Base-by-base conservation (phyloP, 805 yeast genomes). In the Ogataea sp. region DNA sequence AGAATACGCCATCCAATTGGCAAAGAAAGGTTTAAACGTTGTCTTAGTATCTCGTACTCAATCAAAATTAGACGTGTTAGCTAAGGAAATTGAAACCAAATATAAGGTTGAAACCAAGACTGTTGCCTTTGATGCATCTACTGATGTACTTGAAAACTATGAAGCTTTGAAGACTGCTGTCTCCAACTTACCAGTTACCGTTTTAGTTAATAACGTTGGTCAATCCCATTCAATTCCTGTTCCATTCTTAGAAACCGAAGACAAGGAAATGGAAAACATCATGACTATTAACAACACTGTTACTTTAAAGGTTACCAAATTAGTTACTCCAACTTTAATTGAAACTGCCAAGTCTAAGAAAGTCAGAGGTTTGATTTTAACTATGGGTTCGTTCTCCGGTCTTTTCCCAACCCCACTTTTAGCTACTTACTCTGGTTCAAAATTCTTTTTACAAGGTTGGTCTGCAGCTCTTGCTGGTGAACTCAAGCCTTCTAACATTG, bases 321-420 rank as follows among this genome's bases (percentile, higher is more conserved):
- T 75, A n/a, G 74, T 88, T 23, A 69, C 80, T 4, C 96, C 96
- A 34, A 55, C 65, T n/a, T 79, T 93, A 51, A 59, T 70, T 28
- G 63, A 68, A 14, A 73, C 84, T 32, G 70, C 76, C 20, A 62
- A 65, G 32, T 52, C 65, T 29, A 49, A 55, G 20, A 65, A 68
- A 42, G 47, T 61, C n/a, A 73, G 75, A 45, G 96, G 95, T 30
- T 72, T 93, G 52, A 75, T 93, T 43, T 68, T 93, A 50, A 88
- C 93, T 24, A 86, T 93, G 96, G 97, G 97, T 34, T 90, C 97
- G 4, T 90, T 93, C 56, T 95, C 96, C 39, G 98, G 97, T 3
- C 71, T 89, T 49, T 69, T 86, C 35, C 97, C 98, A 40, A 81
- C 96, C 11, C 97, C 98, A 18, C 71, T 78, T 50, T 72, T 93